A percentile compares a stretch with the other conserved stretches of the same genome.
phyloP scores from a whole-genome alignment of 2,329 filamentous ascomycete species.

The Amauroascus niger region DNA sequence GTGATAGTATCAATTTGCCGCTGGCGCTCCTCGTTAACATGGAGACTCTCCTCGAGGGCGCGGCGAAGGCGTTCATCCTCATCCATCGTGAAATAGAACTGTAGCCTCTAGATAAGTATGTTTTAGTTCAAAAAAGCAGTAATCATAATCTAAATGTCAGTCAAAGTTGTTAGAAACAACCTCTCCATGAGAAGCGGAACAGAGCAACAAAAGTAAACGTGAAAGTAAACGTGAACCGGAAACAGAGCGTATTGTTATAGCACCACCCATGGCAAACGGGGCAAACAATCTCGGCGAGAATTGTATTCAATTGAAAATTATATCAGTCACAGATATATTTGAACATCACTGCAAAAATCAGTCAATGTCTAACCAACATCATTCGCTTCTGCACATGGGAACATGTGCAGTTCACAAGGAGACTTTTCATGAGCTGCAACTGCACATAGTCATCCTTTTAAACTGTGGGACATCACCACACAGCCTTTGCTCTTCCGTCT shows the following conservation, averaged over 20 bases:
- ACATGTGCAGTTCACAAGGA: neutral
- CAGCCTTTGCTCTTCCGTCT: slow-evolving; percentile 69
- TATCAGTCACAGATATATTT: too few relatives aligned
- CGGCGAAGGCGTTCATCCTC: slow-evolving; percentile 13
- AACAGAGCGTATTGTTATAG: too few relatives aligned
- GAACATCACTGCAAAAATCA: neutral
- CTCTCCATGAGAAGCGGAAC: neutral
- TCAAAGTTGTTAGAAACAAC: neutral
- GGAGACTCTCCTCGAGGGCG: slow-evolving; percentile 15
- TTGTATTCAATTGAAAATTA: too few relatives aligned
- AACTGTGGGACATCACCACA: slow-evolving; percentile 73
- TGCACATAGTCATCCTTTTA: slow-evolving; percentile 80
- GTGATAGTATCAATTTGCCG: slow-evolving; percentile 1
- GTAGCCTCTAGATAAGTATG: neutral
- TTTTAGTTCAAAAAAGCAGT: too few relatives aligned
- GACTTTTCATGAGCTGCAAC: slow-evolving; percentile 69
- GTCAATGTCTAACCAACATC: neutral
- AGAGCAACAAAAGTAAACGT: neutral
- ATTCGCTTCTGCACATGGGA: neutral
- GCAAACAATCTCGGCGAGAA: too few relatives aligned
- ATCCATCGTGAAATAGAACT: slow-evolving; percentile 2
- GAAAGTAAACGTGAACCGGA: neutral
- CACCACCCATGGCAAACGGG: too few relatives aligned
- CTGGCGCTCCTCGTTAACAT: slow-evolving; percentile 11
- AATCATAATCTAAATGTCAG: too few relatives aligned